Percentiles rank a stretch among this genome's conserved stretches.
Evolutionary conservation across 805 yeast genomes (phyloP).

Genomic region (Pichia thaimueangensis): DNA sequence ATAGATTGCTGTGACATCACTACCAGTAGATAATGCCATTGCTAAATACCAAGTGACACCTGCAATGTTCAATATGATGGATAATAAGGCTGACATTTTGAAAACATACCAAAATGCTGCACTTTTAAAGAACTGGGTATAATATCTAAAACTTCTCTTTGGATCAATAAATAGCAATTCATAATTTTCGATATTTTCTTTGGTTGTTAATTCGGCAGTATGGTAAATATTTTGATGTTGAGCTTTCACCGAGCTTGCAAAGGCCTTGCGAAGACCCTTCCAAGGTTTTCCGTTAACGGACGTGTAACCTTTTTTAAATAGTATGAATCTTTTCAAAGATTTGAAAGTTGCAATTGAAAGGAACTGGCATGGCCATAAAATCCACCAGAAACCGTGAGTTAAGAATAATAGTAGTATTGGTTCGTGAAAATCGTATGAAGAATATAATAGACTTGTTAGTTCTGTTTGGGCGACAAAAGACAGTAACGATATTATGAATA

Average conservation of each 20-base stretch:
- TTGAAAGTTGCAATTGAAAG: slow-evolving; percentile 41
- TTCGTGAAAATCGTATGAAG: slow-evolving; percentile 48
- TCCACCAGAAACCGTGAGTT: slow-evolving; percentile 76
- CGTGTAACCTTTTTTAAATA: slow-evolving; percentile 16
- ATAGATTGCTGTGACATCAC: slow-evolving; percentile 86
- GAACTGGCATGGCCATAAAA: slow-evolving; percentile 67
- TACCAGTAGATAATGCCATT: slow-evolving; percentile 71
- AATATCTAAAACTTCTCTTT: slow-evolving; percentile 22
- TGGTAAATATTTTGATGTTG: slow-evolving; percentile 38
- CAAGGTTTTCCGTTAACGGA: slow-evolving; percentile 22
- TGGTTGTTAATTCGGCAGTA: slow-evolving; percentile 31
- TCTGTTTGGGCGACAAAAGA: slow-evolving; percentile 80
- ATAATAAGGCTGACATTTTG: slow-evolving; percentile 37
- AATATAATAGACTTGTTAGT: slow-evolving; percentile 62
- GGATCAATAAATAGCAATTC: slow-evolving; percentile 26
- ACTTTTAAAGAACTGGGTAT: slow-evolving; percentile 33
- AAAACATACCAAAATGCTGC: slow-evolving; percentile 45
- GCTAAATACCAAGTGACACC: slow-evolving; percentile 85
- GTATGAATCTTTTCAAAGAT: slow-evolving; percentile 28
- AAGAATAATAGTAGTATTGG: slow-evolving; percentile 60
- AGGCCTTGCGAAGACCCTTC: slow-evolving; percentile 28
- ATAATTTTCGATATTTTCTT: slow-evolving; percentile 25
- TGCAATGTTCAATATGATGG: slow-evolving; percentile 60
- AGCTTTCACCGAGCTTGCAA: slow-evolving; percentile 33
- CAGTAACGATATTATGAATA: slow-evolving; percentile 43